A percentile compares a stretch with the other conserved stretches of the same genome.
Conservation (phyloP, 2,329 filamentous ascomycete genomes). For the Talaromyces sp. region DNA sequence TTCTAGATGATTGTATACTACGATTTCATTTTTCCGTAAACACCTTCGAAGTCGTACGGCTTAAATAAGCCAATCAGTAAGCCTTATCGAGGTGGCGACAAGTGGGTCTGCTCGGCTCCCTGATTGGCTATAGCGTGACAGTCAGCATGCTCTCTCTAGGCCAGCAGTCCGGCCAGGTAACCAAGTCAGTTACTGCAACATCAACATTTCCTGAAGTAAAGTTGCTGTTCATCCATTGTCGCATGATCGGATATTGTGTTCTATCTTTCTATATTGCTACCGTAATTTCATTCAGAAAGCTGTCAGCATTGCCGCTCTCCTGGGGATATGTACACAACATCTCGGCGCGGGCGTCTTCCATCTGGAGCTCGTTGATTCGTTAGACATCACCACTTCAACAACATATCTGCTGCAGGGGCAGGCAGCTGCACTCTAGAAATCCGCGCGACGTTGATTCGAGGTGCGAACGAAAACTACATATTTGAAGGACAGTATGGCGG, state of each 20-base stretch:
- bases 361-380: constrained; percentile 32
- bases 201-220: background rate
- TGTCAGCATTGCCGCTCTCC: constrained; percentile 6
- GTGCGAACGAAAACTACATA: constrained; percentile 13
- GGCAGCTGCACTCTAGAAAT: background rate
- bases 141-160: background rate
- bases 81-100: background rate
- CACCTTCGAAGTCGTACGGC: background rate
- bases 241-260: background rate
- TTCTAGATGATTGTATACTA: background rate
- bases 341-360: constrained; percentile 32
- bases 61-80: background rate
- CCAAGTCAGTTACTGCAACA: background rate
- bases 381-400: constrained; percentile 20
- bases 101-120: background rate
- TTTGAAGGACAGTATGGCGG: constrained; percentile 30
- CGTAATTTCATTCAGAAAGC: background rate
- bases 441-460: background rate
- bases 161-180: constrained; percentile 6
- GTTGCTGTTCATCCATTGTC: background rate
- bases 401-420: background rate
- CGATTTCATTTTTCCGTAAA: background rate
- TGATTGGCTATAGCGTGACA: background rate
- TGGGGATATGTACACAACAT: constrained; percentile 38
- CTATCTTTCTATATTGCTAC: no score